Base-by-base conservation (phyloP, 2,329 filamentous ascomycete genomes). In the Penicillium sp. region DNA sequence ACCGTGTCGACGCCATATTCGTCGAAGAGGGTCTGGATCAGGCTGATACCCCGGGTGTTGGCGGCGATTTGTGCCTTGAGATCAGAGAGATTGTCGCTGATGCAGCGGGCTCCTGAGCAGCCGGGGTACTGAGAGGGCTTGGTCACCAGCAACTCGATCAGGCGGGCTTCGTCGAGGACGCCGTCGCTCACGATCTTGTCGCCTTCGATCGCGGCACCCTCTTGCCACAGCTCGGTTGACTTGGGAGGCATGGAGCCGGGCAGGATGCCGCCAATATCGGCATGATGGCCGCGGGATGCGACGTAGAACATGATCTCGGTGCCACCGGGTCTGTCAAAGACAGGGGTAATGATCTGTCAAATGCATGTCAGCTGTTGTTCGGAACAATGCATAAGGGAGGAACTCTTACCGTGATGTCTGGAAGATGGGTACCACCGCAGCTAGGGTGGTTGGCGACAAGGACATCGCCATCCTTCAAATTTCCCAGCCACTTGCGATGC, bases 1-100 rank as follows among this genome's bases (percentile, higher is more conserved):
- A 96, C 91, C 0, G 90, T 89, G 2, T 87, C 82, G 66, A 91
- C 87, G 15, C 88, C 88, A 67, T 93, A 95, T 68, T 95, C 91
- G 17, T 85, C 83, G 65, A 96, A 92, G 1, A 95, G 79, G 0
- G 84, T 82, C 52, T 84, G 84, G 65, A 96, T 95, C 22, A 94
- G 80, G 38, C 86, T 88, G 69, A 94, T 94, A 8, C 92, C 92
- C 67, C 92, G 92, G 67, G 92, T 89, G 69, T 96, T 96, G 12
- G 91, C 91, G 0, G 92, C 91, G 12, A 95, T 88, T 72, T 96
- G 91, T 0, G 92, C 92, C 74, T 93, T 92, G 42, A 96, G 81
- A 71, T 96, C 92, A 54, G 91, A 93, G 64, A 96, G 82, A 71
- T 96, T 96, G 74, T 96, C 92, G 10, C 85, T 87, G 1, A 96